Percentiles rank a stretch among this genome's conserved stretches.
These are phyloP conservation scores for Hypoxylon sp. DNA, from an alignment of 2,329 filamentous ascomycete species.

Conservation along the genomic window DNA sequence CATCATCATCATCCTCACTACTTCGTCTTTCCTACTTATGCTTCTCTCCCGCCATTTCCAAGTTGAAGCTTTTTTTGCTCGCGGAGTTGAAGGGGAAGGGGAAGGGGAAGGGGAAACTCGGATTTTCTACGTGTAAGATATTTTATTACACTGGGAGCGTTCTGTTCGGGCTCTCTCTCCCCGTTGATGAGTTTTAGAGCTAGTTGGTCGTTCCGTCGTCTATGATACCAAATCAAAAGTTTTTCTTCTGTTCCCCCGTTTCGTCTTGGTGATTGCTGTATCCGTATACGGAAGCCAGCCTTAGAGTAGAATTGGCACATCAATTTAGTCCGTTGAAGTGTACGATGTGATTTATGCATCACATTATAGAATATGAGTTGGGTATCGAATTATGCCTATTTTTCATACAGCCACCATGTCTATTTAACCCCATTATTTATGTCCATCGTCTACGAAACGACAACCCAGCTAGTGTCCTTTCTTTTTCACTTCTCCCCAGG, in stretches of 20 bases:
- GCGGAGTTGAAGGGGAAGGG: background rate
- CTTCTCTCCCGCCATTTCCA: background rate
- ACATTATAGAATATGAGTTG: slow-evolving; percentile 30
- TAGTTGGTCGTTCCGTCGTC: slow-evolving; percentile 11
- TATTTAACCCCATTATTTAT: background rate
- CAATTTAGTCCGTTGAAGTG: background rate
- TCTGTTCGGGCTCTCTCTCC: background rate
- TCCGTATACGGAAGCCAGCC: background rate
- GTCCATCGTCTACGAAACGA: background rate
- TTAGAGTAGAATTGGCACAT: background rate
- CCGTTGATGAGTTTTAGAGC: background rate
- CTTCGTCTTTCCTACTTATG: background rate
- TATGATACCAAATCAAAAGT: slow-evolving; percentile 42
- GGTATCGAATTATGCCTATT: slow-evolving; percentile 33
- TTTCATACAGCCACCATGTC: background rate
- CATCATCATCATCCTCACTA: background rate
- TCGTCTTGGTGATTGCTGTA: background rate
- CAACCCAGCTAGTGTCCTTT: background rate
- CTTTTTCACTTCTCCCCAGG: background rate
- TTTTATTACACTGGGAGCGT: slow-evolving; percentile 11
- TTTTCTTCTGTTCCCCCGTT: slow-evolving; percentile 11
- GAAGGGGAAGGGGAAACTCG: background rate
- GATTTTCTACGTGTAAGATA: slow-evolving; percentile 2
- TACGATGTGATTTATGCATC: background rate
- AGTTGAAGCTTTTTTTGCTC: background rate